Base-by-base conservation (phyloP, 2,329 filamentous ascomycete genomes). In the Alternaria sp. region DNA sequence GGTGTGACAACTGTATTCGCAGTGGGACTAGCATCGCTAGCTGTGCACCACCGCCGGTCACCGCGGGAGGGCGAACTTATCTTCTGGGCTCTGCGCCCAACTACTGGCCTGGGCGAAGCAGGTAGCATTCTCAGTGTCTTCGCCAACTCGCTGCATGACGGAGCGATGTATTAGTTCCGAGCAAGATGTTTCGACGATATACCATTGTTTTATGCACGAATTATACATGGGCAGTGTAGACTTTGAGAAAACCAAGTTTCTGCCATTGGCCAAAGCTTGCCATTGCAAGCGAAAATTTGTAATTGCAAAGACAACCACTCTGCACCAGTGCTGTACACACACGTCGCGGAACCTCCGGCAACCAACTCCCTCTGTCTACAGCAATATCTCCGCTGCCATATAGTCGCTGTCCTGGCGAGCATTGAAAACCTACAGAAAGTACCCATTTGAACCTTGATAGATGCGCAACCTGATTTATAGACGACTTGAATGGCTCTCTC, bases 31-130 rank as follows among this genome's bases (percentile, higher is more conserved):
- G 68, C 67, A 13, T 71, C 69, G 12, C 58, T 78, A 55, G 77
- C 77, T 13, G 62, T 78, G 17, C 72, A 74, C 45, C 76, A 78
- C 54, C 71, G 75, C 19, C 75, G 72, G 12, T 74, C 72, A 25
- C 76, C 77, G 19, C 71, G 77, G 8, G 69, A 76, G 11, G 76
- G 74, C 5, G 70, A 72, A 5, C 61, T 80, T 15, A 73, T 80
- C n/a, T 79, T 80, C 50, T 74, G 75, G 72, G 74, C 76, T 19
- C 52, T 77, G 17, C 74, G 75, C 9, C 68, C 73, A 45, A 65
- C 61, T 10, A 60, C 61, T 19, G 67, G 71, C 5, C 58, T 78
- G 25, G 77, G 75, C 57, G 75, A 78, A 51, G 77, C 76, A 32
- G 75, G 75, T 4, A 73, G 68, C 43, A 73, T 80, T 9, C 67